Base-by-base conservation (phyloP, 441 rosid species). In the Isatis lusitanica region DNA sequence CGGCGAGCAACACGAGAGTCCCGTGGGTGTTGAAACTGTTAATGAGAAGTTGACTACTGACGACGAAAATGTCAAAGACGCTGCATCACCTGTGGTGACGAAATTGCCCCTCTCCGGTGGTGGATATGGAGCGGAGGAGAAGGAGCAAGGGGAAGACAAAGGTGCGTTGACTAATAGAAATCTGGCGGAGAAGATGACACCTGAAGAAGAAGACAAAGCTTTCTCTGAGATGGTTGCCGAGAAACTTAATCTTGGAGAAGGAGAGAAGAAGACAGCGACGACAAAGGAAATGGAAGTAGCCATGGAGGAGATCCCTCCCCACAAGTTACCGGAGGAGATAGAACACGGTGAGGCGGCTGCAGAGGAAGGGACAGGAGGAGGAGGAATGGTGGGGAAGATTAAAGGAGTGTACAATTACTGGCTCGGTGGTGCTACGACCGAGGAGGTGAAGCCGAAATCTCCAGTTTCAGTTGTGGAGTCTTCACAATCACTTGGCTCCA, bases 191-290 rank as follows among this genome's bases (percentile, higher is more conserved):
- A 88, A 86, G 50, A 38, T 85, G 63, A 84, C 31, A 82, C 84
- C 86, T 2, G 85, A 87, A 9, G 94, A 90, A 24, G 98, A 86
- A 70, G 92, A 91, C 65, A 84, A 58, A 69, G 92, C 92, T 0
- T 77, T 86, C 69, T 82, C 93, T 2, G 88, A 88, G 48, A 71
- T 86, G 56, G 89, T 91, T 10, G 53, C 88, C 0, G 90, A 81
- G 66, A 80, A 84, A 24, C 78, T 86, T 66, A 79, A 75, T 21
- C 77, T 55, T 58, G 74, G 58, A 9, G 73, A 48, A 61, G 80
- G 59, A 9, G 71, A 63, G 78, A 71, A 80, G 48, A 71, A 40
- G 66, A 83, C 68, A 39, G 80, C 65, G 30, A 82, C 73, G 50
- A 80, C 83, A 0, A 90, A 87, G 44, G 83, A 91, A 0, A 38